Evolutionary conservation across 768 basidiomycete genomes (phyloP), one percentile per base, ranked within the genome.

Genomic region (Tricholoma furcatifolium): DNA sequence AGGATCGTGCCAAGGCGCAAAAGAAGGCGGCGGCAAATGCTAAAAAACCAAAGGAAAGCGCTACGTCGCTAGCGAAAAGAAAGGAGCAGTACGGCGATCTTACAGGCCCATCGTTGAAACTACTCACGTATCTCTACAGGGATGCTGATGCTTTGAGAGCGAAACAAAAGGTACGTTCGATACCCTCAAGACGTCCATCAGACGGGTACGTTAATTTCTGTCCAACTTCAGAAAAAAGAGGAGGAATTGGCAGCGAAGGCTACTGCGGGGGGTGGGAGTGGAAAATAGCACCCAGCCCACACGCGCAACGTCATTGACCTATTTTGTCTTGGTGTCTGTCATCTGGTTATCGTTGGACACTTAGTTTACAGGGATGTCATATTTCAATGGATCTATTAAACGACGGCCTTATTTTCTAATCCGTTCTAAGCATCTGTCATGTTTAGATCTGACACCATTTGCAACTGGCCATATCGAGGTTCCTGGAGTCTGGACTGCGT

Each of bases 1-100:
- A 71, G 68, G 90, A 87, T 67, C 87, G 90, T 58, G 69, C 71
- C 18, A 85, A 82, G 65, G 83, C 87, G 12, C 82, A 83, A 73
- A 92, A 92, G 74, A 91, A 88, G 70, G 68, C 73, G 12, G 78
- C 78, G 1, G 70, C 73, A 6, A 50, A 57, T 12, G 70, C 69
- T 47, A 86, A 84, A 69, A 88, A 88, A 70, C 67, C 82, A 35
- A 91, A 90, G 70, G 88, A 90, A 68, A 88, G 85, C 61, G 82
- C 78, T 10, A 56, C 74, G 1, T 72, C 43, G 43, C 74, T 91
- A 34, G 78, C 81, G 45, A 84, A 87, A 69, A 81, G 89, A 61
- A 87, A 84, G 70, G 88, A 91, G 73, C 74, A 73, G 89, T 91
- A 73, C 70, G 87, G 31, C 49, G 11, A 51, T 57, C 51, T 42